phyloP scores from a whole-genome alignment of 768 basidiomycete genomes.

The Hygrophoropsis aurantiaca region DNA sequence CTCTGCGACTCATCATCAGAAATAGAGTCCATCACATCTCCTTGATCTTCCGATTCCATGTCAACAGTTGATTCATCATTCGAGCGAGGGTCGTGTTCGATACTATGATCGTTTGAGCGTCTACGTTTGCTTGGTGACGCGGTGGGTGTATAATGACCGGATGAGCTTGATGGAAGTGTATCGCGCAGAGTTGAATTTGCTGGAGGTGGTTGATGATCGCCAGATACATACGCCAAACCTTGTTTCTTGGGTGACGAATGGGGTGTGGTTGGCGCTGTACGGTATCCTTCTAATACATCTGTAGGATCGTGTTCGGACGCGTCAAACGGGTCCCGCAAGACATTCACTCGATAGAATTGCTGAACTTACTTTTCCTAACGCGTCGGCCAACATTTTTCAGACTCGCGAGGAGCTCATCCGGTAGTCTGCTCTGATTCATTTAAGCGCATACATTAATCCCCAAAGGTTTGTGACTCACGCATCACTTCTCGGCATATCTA shows the following conservation, averaged over 20 bases:
- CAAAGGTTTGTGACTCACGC: slow-evolving; percentile 20
- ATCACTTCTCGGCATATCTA: slow-evolving; percentile 19
- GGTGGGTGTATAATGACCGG: slow-evolving; percentile 30
- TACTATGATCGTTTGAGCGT: slow-evolving; percentile 21
- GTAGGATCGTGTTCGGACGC: slow-evolving; percentile 20
- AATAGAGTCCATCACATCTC: slow-evolving; percentile 19
- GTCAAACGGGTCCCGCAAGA: slow-evolving; percentile 27
- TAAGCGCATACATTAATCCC: slow-evolving; percentile 10
- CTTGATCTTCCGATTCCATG: slow-evolving; percentile 22
- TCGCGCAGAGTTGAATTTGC: slow-evolving; percentile 57
- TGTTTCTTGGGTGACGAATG: slow-evolving; percentile 27
- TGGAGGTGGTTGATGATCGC: slow-evolving; percentile 45
- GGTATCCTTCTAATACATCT: slow-evolving; percentile 69
- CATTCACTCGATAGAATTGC: slow-evolving; percentile 3
- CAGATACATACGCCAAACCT: slow-evolving; percentile 19
- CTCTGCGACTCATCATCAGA: slow-evolving; percentile 24
- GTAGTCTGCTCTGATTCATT: slow-evolving; percentile 30
- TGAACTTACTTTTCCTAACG: slow-evolving; percentile 56
- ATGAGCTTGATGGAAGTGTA: slow-evolving; percentile 37
- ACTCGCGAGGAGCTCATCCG: slow-evolving; percentile 50
- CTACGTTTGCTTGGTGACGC: slow-evolving; percentile 39
- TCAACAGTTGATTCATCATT: slow-evolving; percentile 13
- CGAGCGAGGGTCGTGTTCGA: slow-evolving; percentile 15
- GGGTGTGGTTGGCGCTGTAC: slow-evolving; percentile 22
- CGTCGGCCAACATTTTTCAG: slow-evolving; percentile 60